Conservation (phyloP, 306 rosid genomes). For the Notholithocarpus densiflorus region DNA sequence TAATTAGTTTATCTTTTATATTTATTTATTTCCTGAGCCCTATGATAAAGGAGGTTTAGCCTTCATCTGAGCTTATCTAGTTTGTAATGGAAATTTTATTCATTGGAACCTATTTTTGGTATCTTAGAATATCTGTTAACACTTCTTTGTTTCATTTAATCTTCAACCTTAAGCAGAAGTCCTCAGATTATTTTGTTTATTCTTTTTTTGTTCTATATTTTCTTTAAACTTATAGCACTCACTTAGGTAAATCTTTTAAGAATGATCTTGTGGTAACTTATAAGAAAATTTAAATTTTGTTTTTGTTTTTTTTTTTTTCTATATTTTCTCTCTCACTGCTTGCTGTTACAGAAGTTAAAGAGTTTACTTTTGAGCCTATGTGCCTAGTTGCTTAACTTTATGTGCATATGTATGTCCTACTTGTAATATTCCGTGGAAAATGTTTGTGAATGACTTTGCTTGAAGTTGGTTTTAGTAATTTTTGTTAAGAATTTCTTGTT, state of each 20-base stretch:
- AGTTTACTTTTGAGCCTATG: background rate
- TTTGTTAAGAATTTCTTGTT: background rate
- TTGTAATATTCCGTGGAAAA: background rate
- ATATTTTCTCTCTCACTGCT: background rate
- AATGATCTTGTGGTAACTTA: background rate
- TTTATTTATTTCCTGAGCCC: background rate
- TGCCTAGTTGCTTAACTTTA: too few relatives aligned
- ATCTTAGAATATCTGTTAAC: background rate
- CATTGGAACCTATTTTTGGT: background rate
- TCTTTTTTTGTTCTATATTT: background rate
- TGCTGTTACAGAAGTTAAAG: background rate
- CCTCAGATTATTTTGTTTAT: background rate
- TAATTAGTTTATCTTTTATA: background rate
- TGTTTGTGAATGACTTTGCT: background rate
- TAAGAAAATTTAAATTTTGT: background rate
- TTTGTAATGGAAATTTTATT: background rate
- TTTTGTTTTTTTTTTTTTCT: background rate
- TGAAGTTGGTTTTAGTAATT: background rate
- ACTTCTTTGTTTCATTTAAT: background rate
- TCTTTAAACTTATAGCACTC: background rate
- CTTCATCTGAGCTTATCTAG: background rate
- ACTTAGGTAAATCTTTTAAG: background rate
- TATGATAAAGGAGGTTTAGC: background rate
- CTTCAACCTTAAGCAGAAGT: background rate
- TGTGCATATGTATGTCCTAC: background rate